These are phyloP conservation scores for Fusarium euwallaceae DNA, from an alignment of 2,329 filamentous ascomycete genomes.

Conservation along the genomic window DNA sequence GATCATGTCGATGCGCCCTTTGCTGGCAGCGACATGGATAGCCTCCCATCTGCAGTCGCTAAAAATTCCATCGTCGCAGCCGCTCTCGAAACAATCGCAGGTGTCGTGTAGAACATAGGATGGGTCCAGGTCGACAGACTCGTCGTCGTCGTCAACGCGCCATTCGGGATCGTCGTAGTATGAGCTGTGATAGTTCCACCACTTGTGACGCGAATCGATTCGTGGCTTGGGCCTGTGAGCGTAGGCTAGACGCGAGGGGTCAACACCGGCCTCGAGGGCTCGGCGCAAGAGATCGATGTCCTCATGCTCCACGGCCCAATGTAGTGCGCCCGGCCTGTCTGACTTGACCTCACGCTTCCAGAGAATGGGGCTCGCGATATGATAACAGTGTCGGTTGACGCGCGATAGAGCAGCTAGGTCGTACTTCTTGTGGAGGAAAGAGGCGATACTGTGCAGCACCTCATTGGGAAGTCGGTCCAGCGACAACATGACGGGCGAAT, in stretches of 20 bases:
- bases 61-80: slow-evolving; percentile 47
- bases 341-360: slow-evolving; percentile 46
- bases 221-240: slow-evolving; percentile 45
- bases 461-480: slow-evolving; percentile 50
- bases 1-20: slow-evolving; percentile 46
- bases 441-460: slow-evolving; percentile 44
- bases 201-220: slow-evolving; percentile 41
- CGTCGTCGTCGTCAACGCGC: slow-evolving; percentile 43
- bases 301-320: slow-evolving; percentile 45
- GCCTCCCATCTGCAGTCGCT: slow-evolving; percentile 47
- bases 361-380: slow-evolving; percentile 44
- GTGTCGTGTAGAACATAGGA: slow-evolving; percentile 42
- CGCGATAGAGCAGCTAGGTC: slow-evolving; percentile 45
- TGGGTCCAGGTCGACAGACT: slow-evolving; percentile 45
- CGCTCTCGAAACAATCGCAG: slow-evolving; percentile 45
- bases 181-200: slow-evolving; percentile 46
- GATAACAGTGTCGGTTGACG: slow-evolving; percentile 42
- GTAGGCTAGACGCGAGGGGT: slow-evolving; percentile 41
- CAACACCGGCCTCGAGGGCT: slow-evolving; percentile 44
- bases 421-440: slow-evolving; percentile 44
- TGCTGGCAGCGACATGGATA: slow-evolving; percentile 46
- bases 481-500: slow-evolving; percentile 44
- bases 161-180: slow-evolving; percentile 46
- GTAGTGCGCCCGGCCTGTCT: slow-evolving; percentile 44
- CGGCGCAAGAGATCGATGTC: slow-evolving; percentile 38